Percentiles rank a stretch among this genome's conserved stretches.
Evolutionary conservation across 441 rosid genomes (phyloP).

Genomic region (Corymbia calophylla): DNA sequence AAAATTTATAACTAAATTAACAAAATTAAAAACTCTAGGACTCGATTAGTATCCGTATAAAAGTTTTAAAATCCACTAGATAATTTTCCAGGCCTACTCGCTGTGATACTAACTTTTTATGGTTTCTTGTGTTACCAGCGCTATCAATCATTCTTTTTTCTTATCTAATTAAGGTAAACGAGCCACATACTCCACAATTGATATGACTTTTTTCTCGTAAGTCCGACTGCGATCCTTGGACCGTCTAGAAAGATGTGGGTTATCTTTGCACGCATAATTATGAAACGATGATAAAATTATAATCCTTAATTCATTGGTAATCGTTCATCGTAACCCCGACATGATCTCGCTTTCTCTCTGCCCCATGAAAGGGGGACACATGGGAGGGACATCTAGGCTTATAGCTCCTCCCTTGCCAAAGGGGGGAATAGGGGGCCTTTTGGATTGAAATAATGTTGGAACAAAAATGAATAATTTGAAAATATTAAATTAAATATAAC

Average conservation of each 20-base stretch:
- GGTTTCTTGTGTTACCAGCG: neutral
- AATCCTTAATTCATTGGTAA: neutral
- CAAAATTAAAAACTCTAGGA: rapidly evolving
- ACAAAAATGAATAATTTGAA: neutral
- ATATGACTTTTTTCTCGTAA: neutral
- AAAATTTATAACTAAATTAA: neutral
- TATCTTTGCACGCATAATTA: neutral
- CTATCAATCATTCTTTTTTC: neutral
- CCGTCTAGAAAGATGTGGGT: neutral
- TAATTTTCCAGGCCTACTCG: rapidly evolving
- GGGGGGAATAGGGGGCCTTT: neutral
- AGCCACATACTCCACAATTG: neutral
- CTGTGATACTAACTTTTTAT: neutral
- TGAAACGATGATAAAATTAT: neutral
- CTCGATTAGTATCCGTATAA: neutral
- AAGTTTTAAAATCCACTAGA: rapidly evolving
- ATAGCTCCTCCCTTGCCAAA: neutral
- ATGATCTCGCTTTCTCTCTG: neutral
- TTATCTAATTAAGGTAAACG: neutral
- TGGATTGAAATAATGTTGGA: neutral
- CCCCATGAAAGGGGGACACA: neutral
- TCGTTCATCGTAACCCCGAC: neutral
- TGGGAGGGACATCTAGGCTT: neutral
- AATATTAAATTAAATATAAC: neutral
- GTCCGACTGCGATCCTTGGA: neutral